Percentiles rank a stretch among this genome's conserved stretches.
phyloP scores from a whole-genome alignment of 2,329 filamentous ascomycete genomes.

The Fusarium sp. region DNA sequence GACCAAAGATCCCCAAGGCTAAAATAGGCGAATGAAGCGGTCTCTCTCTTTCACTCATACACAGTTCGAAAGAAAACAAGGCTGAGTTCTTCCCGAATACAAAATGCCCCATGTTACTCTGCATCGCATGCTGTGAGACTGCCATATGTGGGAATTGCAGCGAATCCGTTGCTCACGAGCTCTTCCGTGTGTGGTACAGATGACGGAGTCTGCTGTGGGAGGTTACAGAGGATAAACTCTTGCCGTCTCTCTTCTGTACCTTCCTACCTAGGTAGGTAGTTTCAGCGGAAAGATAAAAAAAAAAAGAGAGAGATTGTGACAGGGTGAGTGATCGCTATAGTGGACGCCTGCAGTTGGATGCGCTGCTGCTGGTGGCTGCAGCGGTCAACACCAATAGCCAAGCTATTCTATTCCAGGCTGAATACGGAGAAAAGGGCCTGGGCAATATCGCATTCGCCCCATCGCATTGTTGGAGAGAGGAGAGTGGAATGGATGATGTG shows the following conservation, averaged over 20 bases:
- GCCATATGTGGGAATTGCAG: constrained; percentile 42
- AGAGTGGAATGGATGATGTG: constrained; percentile 8
- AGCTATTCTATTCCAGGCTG: not conserved
- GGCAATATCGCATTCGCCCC: not conserved
- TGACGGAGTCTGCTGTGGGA: constrained; percentile 30
- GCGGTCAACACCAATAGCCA: not conserved
- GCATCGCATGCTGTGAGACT: constrained; percentile 23
- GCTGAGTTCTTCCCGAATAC: constrained; percentile 27
- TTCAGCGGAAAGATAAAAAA: constrained; percentile 14
- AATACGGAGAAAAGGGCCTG: constrained; percentile 4
- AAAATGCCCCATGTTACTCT: not conserved
- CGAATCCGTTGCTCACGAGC: constrained; percentile 36
- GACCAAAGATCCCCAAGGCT: constrained; percentile 4
- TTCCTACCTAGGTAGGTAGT: constrained; percentile 34
- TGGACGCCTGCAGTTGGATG: not conserved
- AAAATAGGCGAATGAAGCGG: constrained; percentile 7
- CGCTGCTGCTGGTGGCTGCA: not conserved
- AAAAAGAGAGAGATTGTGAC: constrained; percentile 8
- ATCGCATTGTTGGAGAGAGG: not conserved
- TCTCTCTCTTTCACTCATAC: not conserved
- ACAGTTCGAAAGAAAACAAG: constrained; percentile 16
- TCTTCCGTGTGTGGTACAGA: constrained; percentile 23
- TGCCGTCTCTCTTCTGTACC: constrained; percentile 13
- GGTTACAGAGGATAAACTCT: constrained; percentile 19
- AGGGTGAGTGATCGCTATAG: not conserved